Evolutionary conservation across 306 rosid genomes (phyloP), one percentile per base, ranked within the genome.

Genomic region (Malus fusca): DNA sequence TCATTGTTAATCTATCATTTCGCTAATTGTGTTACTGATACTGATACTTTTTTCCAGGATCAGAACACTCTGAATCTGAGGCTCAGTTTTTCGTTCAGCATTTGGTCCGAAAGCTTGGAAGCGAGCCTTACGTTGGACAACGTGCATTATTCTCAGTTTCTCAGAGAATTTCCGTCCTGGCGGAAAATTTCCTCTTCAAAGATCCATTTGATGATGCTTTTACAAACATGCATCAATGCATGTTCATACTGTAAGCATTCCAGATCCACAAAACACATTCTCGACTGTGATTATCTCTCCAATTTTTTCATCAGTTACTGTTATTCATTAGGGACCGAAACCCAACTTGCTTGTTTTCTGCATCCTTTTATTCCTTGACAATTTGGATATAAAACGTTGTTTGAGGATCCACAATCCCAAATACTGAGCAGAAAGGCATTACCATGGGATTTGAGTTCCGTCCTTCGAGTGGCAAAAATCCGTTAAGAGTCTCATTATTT

Each of bases 141-240:
- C 90, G 90, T 14, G 93, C 88, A 66, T 67, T 90, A 33, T 85
- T 92, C 80, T 81, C 86, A 55, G 85, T 92, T 83, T 85, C 89
- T 81, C 92, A 92, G 80, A 89, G 88, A 84, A 83, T 92, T 77
- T 84, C 89, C 74, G 82, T 82, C 42, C 84, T 83, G 66, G 93
- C 91, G 21, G 98, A 95, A 62, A 89, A 87, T 63, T 86, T 92
- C 76, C 96, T 95, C 77, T 89, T 88, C 88, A 75, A 88, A 35
- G 98, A 95, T 89, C 97, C 97, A 64, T 95, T 92, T 80, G 96
- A 92, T 76, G 89, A 82, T 22, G 83, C 80, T 80, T 95, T 90
- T 84, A 87, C 97, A 75, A 68, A 68, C 77, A 80, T 88, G 87
- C 89, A 95, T 64, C 89, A 86, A 58, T 82, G 84, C 75, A 88